A percentile compares a stretch with the other conserved stretches of the same genome.
phyloP scores from a whole-genome alignment of 177 flowering plant genomes.

The Vitis hybrid region DNA sequence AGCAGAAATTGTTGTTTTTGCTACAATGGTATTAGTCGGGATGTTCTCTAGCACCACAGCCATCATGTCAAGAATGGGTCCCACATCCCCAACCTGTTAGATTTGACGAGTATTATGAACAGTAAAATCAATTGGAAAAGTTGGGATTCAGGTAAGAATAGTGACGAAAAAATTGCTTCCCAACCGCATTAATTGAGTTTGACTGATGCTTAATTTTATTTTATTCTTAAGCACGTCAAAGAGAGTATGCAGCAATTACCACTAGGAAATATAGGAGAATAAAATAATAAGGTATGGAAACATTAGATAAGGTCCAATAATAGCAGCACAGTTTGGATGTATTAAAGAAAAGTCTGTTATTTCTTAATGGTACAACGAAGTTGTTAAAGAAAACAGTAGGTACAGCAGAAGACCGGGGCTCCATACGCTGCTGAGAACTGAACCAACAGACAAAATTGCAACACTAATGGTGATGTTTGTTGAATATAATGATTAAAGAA shows the following conservation, averaged over 20 bases:
- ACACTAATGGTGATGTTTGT: no score
- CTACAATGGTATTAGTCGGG: constrained; percentile 40
- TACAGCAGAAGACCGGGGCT: no score
- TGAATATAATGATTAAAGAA: no score
- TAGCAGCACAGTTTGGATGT: no score
- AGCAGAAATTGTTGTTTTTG: constrained; percentile 69
- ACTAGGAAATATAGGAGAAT: neutral
- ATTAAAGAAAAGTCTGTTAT: no score
- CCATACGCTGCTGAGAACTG: no score
- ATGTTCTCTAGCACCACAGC: constrained; percentile 77
- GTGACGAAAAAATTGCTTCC: neutral
- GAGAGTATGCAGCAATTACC: neutral
- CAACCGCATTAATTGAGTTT: neutral
- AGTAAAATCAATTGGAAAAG: neutral
- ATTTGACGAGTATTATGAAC: neutral
- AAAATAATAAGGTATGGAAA: neutral
- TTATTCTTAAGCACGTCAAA: neutral
- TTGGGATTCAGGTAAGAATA: neutral
- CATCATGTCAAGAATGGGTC: constrained; percentile 88
- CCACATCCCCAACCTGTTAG: constrained; percentile 83
- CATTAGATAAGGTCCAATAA: no score
- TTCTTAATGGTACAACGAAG: no score
- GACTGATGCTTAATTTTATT: neutral
- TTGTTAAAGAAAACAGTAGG: no score
- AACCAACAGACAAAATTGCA: no score